A percentile compares a stretch with the other conserved stretches of the same genome.
These are phyloP conservation scores for Agrocybe pediades DNA, from an alignment of 768 basidiomycete genomes.

Conservation along the genomic window DNA sequence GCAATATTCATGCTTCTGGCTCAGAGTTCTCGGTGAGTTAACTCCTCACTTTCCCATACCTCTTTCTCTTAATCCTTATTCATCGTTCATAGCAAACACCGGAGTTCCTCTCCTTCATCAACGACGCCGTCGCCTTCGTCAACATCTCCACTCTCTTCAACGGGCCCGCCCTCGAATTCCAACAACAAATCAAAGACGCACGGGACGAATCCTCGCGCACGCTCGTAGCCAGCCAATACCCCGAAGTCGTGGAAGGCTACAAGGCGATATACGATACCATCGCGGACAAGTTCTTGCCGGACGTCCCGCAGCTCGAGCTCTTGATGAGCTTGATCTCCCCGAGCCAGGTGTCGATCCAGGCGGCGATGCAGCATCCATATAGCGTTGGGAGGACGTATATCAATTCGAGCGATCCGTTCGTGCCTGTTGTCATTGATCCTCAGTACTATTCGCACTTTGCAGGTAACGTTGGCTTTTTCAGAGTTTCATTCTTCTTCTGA, in stretches of 20 bases:
- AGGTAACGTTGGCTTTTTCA: slow-evolving; percentile 24
- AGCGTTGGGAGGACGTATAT: slow-evolving; percentile 67
- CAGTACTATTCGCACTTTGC: slow-evolving; percentile 61
- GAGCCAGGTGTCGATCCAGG: slow-evolving; percentile 51
- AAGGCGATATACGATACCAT: slow-evolving; percentile 51
- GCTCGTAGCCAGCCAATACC: slow-evolving; percentile 43
- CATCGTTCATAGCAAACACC: slow-evolving; percentile 23
- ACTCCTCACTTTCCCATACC: background rate
- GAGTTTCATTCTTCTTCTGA: background rate
- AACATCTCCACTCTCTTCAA: slow-evolving; percentile 51
- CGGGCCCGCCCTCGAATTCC: slow-evolving; percentile 14
- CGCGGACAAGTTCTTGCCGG: slow-evolving; percentile 36
- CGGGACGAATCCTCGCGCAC: slow-evolving; percentile 25
- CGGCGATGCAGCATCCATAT: slow-evolving; percentile 65
- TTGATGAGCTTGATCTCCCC: slow-evolving; percentile 39
- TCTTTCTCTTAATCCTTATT: background rate
- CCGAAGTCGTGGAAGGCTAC: slow-evolving; percentile 54
- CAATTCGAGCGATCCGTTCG: slow-evolving; percentile 63
- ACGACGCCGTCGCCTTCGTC: slow-evolving; percentile 63
- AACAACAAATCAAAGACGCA: slow-evolving; percentile 25
- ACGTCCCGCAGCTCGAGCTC: slow-evolving; percentile 58
- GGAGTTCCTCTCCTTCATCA: slow-evolving; percentile 56
- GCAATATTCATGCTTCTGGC: slow-evolving; percentile 29
- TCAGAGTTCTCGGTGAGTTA: slow-evolving; percentile 31
- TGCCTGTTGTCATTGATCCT: slow-evolving; percentile 64